Evolutionary conservation across 2,329 filamentous ascomycete species (phyloP), one percentile per base, ranked within the genome.

Genomic region (Monosporascus sp.): DNA sequence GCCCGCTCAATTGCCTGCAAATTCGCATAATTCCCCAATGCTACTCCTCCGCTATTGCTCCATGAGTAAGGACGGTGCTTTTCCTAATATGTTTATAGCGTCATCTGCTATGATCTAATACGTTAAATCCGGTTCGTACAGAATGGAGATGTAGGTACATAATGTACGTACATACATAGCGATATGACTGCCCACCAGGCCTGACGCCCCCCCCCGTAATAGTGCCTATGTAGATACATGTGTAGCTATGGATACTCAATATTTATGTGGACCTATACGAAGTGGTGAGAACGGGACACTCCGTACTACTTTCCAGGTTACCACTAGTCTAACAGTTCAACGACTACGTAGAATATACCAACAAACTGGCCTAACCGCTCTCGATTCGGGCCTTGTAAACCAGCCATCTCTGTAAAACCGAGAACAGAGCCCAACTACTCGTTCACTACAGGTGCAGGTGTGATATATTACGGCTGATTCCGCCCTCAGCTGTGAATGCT

Each of bases 61-160:
- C 31, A 34, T 14, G 31, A 34, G 31, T 34, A 34, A 34, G 31
- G 31, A 34, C 11, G 4, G 9, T 5, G 31, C 31, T 34, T 34
- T 34, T 34, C 39, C 18, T 14, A 20, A 20, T 9, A 15, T 2
- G 17, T 24, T 5, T 11, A 18, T 42, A 42, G 39, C 18, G 18
- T 20, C 39, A 18, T 42, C 39, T 42, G 39, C 8, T 2, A 24
- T 42, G 11, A 20, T 24, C 39, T 42, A 20, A 42, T 42, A 20
- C 39, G 11, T 20, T 14, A 18, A 34, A 34, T 34, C 31, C 31
- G 11, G 31, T 34, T 34, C 11, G 31, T 34, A 34, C 31, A 34
- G 15, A 42, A 36, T 52, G 50, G 42, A 50, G 39, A 50, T 41
- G 42, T 24, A 47, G 49, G 36, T 36, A 52, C 37, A 34, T 37